phyloP scores from a whole-genome alignment of 371 early-diverging fungal species.

The Circinella minor region DNA sequence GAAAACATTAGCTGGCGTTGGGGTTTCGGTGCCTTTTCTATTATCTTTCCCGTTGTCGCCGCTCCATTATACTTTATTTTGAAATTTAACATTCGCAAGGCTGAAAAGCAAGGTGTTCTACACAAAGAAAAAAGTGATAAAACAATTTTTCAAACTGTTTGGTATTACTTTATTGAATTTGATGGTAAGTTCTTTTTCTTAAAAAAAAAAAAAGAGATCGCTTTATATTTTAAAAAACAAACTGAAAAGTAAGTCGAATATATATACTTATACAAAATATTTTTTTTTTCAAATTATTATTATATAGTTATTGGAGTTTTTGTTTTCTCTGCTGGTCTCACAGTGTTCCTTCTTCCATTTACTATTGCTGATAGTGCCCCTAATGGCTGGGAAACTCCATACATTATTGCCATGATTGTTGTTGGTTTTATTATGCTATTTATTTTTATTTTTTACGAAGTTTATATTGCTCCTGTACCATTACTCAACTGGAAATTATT shows the following conservation, averaged over 20 bases:
- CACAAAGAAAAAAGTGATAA: conserved; percentile 3
- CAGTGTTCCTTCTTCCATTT: conserved; percentile 23
- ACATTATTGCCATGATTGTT: conserved; percentile 26
- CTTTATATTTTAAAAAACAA: neutral
- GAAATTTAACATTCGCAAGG: conserved; percentile 23
- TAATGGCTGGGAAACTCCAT: conserved; percentile 22
- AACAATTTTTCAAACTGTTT: conserved; percentile 8
- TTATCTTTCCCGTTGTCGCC: conserved; percentile 23
- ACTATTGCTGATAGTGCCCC: conserved; percentile 24
- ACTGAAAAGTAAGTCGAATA: too few relatives aligned
- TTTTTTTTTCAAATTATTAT: neutral
- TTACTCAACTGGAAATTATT: conserved; percentile 16
- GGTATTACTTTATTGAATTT: conserved; percentile 19
- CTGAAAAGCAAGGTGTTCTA: conserved; percentile 16
- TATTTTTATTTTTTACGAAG: conserved; percentile 16
- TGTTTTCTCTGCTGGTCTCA: conserved; percentile 24
- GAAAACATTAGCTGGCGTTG: conserved; percentile 25
- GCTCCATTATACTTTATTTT: conserved; percentile 23
- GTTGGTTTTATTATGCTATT: conserved; percentile 22
- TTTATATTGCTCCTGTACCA: conserved; percentile 13
- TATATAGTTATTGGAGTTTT: conserved; percentile 17
- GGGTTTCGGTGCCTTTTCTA: conserved; percentile 26
- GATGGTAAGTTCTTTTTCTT: conserved; percentile 14
- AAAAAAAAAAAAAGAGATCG: too few relatives aligned
- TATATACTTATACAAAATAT: neutral